phyloP scores from a whole-genome alignment of 441 rosid species.

The Raphanus hybrid region DNA sequence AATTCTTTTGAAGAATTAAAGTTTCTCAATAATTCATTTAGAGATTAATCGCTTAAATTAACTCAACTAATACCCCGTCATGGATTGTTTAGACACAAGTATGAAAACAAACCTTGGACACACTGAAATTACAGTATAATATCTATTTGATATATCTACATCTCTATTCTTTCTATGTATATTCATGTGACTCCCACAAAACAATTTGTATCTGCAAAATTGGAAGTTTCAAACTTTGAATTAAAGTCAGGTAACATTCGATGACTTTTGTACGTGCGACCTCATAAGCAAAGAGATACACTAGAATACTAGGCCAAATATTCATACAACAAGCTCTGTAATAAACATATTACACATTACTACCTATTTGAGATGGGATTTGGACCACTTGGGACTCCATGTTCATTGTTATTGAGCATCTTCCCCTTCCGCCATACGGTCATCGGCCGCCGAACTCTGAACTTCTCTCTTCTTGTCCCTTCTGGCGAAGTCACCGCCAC shows the following conservation, averaged over 20 bases:
- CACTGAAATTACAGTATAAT: background rate
- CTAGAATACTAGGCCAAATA: background rate
- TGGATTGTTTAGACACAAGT: background rate
- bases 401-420: slow-evolving; percentile 27
- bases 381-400: slow-evolving; percentile 45
- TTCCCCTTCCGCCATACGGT: slow-evolving; percentile 39
- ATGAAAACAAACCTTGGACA: background rate
- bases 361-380: slow-evolving; percentile 47
- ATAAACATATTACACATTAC: slow-evolving; percentile 10
- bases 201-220: background rate
- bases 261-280: slow-evolving; percentile 12
- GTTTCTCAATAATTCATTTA: background rate
- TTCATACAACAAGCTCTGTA: slow-evolving; percentile 30
- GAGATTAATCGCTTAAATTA: background rate
- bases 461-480: slow-evolving; percentile 24
- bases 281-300: slow-evolving; percentile 12
- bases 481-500: slow-evolving; percentile 24
- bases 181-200: background rate
- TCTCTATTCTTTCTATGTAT: background rate
- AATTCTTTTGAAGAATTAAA: background rate
- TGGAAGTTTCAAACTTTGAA: slow-evolving; percentile 22
- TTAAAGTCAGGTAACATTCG: background rate
- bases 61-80: background rate
- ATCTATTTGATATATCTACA: background rate
- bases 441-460: slow-evolving; percentile 35